A percentile compares a stretch with the other conserved stretches of the same genome.
Conservation (phyloP, 257 asterid species). For the Ilex asprella region DNA sequence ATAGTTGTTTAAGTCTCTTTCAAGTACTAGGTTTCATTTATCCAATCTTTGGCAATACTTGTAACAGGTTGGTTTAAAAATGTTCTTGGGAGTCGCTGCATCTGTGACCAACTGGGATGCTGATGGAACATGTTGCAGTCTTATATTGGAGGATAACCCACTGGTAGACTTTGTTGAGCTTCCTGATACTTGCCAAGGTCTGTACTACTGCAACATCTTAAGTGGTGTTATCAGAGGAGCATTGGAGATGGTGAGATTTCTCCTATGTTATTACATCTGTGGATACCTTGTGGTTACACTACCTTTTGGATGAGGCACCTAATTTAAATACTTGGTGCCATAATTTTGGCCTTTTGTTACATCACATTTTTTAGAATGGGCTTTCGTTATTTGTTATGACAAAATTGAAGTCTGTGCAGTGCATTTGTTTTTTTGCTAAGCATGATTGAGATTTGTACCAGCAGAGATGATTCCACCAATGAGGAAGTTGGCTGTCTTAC, state of each 20-base stretch:
- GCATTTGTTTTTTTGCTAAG: not conserved
- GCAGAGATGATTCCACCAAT: too few relatives aligned
- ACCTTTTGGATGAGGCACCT: not conserved
- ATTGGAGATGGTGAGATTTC: slow-evolving; percentile 80
- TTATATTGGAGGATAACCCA: slow-evolving; percentile 91
- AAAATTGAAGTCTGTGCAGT: too few relatives aligned
- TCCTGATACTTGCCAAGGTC: slow-evolving; percentile 97
- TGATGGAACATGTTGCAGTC: slow-evolving; percentile 93
- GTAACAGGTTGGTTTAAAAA: slow-evolving; percentile 81
- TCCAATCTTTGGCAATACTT: not conserved
- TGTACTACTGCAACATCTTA: slow-evolving; percentile 80
- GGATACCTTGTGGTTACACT: too few relatives aligned
- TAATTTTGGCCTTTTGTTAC: not conserved
- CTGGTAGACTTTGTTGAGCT: slow-evolving; percentile 96
- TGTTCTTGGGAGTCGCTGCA: slow-evolving; percentile 86
- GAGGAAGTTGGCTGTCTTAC: too few relatives aligned
- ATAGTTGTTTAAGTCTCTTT: not conserved
- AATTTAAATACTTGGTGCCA: not conserved
- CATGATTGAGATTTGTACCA: too few relatives aligned
- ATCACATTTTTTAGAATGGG: not conserved
- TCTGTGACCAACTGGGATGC: slow-evolving; percentile 77
- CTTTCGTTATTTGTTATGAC: not conserved
- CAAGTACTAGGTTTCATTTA: not conserved
- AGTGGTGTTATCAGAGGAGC: slow-evolving; percentile 97
- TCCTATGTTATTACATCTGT: not conserved